phyloP scores from a whole-genome alignment of 2,329 filamentous ascomycete species.

The Colletotrichum camelliae region DNA sequence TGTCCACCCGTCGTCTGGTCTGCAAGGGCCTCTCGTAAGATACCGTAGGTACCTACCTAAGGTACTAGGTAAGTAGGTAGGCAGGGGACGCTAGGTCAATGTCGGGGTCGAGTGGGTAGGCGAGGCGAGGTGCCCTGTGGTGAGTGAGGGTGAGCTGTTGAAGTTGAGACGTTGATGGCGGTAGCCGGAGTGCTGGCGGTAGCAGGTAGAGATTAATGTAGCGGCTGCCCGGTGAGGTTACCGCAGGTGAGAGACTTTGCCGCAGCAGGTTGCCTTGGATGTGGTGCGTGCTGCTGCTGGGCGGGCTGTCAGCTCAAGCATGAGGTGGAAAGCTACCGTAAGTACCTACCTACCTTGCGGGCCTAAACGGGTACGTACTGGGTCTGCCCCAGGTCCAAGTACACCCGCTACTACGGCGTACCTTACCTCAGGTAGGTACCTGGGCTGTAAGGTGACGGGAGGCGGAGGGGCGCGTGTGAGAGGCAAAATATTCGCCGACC shows the following conservation, averaged over 20 bases:
- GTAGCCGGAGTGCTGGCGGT: neutral
- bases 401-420: neutral
- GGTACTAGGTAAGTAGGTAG: neutral
- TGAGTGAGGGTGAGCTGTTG: neutral
- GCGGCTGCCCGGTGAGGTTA: neutral
- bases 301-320: neutral
- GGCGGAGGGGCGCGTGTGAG: neutral
- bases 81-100: neutral
- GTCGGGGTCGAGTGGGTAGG: neutral
- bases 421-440: neutral
- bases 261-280: neutral
- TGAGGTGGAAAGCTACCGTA: neutral
- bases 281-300: neutral
- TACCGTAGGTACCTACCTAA: neutral
- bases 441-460: neutral
- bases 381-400: neutral
- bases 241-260: neutral
- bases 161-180: neutral
- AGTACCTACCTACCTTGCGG: neutral
- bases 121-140: neutral
- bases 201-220: neutral
- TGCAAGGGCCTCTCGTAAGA: conserved; percentile 17
- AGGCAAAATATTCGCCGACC: neutral
- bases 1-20: neutral
- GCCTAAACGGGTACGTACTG: conserved; percentile 1